These are phyloP conservation scores for Saturnispora halmiae DNA, from an alignment of 805 yeast genomes.

Conservation along the genomic window DNA sequence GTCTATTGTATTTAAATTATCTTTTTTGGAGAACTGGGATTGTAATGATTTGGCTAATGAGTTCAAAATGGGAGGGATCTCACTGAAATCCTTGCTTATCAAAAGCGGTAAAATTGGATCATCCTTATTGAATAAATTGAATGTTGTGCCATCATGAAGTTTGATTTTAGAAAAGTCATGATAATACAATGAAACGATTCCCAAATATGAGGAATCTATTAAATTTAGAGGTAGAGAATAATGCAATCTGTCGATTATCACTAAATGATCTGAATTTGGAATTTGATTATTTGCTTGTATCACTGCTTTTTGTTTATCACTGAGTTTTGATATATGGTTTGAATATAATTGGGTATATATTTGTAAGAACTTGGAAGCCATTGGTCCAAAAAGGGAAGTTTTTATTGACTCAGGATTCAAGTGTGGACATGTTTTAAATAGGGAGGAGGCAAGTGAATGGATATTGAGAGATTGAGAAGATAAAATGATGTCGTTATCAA, in stretches of 20 bases:
- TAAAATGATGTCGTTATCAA: background rate
- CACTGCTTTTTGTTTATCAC: constrained; percentile 27
- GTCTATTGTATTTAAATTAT: constrained; percentile 45
- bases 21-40: constrained; percentile 52
- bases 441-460: background rate
- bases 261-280: constrained; percentile 1
- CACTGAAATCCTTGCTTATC: constrained; percentile 64
- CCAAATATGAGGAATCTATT: constrained; percentile 3
- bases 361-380: constrained; percentile 34
- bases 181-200: constrained; percentile 2
- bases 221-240: background rate
- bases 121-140: constrained; percentile 3
- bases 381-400: constrained; percentile 32
- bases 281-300: constrained; percentile 1
- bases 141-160: background rate
- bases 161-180: background rate
- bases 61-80: constrained; percentile 68
- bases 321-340: constrained; percentile 23
- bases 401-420: background rate
- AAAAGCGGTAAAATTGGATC: constrained; percentile 46
- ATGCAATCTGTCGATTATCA: background rate
- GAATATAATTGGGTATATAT: constrained; percentile 29
- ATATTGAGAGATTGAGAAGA: background rate
- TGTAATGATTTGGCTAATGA: constrained; percentile 63
- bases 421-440: background rate